A percentile compares a stretch with the other conserved stretches of the same genome.
phyloP scores from a whole-genome alignment of 1,284 basidiomycete genomes.

The Lignosus rhinocerotis region DNA sequence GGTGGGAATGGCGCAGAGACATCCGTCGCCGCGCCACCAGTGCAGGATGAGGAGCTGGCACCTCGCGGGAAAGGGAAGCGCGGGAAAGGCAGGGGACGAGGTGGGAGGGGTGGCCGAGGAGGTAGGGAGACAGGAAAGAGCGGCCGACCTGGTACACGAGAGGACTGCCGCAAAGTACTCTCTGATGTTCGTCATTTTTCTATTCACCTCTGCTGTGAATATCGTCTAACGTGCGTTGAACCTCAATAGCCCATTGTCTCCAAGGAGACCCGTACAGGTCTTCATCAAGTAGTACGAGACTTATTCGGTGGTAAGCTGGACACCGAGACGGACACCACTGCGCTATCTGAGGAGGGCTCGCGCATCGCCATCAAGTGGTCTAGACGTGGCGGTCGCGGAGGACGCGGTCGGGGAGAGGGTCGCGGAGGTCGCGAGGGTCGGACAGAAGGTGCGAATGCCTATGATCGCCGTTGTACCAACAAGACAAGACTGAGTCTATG shows the following conservation, averaged over 20 bases:
- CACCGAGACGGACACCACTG: constrained; percentile 69
- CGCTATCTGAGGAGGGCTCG: constrained; percentile 60
- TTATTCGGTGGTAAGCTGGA: constrained; percentile 84
- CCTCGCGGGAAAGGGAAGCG: constrained; percentile 37
- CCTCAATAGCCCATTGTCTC: constrained; percentile 70
- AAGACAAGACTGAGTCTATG: not conserved
- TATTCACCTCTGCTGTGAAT: constrained; percentile 15
- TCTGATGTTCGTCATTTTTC: constrained; percentile 64
- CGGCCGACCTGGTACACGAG: constrained; percentile 43
- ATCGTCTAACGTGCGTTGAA: constrained; percentile 21
- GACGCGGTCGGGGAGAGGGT: constrained; percentile 34
- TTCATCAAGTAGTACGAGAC: constrained; percentile 83
- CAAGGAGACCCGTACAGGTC: constrained; percentile 79
- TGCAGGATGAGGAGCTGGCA: constrained; percentile 30
- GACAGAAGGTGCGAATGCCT: constrained; percentile 36
- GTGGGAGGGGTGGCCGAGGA: constrained; percentile 47
- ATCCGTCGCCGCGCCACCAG: constrained; percentile 24
- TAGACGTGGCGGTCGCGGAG: constrained; percentile 44
- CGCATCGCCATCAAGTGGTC: constrained; percentile 78
- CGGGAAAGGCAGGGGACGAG: constrained; percentile 45
- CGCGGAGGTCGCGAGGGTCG: constrained; percentile 43
- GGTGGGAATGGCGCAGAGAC: constrained; percentile 28
- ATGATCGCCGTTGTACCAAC: not conserved
- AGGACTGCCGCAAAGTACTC: constrained; percentile 74
- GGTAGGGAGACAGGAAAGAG: constrained; percentile 42